Percentiles rank a stretch among this genome's conserved stretches.
Evolutionary conservation across 768 basidiomycete genomes (phyloP).

Genomic region (Gautieria morchelliformis): DNA sequence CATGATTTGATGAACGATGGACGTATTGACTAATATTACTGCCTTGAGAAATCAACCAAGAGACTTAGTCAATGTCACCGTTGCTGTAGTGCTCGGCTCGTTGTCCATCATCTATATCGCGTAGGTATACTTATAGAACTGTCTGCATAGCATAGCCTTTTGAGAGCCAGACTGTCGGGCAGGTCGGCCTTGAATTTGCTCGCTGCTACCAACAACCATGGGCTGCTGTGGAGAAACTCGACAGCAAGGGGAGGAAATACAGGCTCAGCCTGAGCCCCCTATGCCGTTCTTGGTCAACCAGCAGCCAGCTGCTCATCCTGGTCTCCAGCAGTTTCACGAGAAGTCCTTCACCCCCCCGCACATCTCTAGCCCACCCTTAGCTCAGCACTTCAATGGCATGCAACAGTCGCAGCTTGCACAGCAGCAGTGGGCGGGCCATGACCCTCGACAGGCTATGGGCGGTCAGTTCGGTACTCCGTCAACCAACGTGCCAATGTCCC

Average conservation of each 20-base stretch:
- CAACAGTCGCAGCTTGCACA: not conserved
- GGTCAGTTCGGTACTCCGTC: not conserved
- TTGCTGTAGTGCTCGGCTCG: too few species aligned
- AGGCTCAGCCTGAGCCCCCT: conserved; percentile 2
- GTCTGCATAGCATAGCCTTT: too few species aligned
- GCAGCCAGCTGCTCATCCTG: conserved; percentile 1
- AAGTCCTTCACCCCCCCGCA: not conserved
- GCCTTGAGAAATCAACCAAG: too few species aligned
- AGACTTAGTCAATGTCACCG: too few species aligned
- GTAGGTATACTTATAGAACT: too few species aligned
- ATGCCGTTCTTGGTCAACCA: conserved; percentile 6
- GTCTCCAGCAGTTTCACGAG: not conserved
- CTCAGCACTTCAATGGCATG: not conserved
- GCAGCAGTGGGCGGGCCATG: not conserved
- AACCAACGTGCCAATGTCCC: not conserved
- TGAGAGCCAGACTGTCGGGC: too few species aligned
- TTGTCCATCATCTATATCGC: too few species aligned
- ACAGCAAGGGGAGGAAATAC: not conserved
- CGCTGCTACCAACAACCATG: not conserved
- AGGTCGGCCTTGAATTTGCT: not conserved
- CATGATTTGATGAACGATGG: too few species aligned
- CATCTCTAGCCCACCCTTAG: not conserved
- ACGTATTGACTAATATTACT: too few species aligned
- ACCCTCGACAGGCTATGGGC: not conserved
- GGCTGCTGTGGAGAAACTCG: conserved; percentile 7